A percentile compares a stretch with the other conserved stretches of the same genome.
These are phyloP conservation scores for Orbilia oligospora DNA, from an alignment of 2,329 filamentous ascomycete genomes.

Conservation along the genomic window DNA sequence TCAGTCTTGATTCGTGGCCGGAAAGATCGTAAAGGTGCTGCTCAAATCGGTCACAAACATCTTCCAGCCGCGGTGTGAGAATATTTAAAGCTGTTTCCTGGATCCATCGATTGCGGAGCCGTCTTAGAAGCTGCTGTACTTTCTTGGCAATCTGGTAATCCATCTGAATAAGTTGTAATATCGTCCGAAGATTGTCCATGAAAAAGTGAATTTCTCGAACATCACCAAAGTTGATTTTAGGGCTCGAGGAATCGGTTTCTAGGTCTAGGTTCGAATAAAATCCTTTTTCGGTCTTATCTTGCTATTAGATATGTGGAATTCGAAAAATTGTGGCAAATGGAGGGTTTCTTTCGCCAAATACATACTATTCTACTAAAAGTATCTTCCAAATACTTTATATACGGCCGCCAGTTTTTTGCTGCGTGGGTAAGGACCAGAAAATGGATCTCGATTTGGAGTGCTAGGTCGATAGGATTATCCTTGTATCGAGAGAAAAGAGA, in stretches of 20 bases:
- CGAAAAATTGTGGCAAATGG: neutral
- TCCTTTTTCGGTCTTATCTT: constrained; percentile 14
- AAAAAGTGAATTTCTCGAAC: constrained; percentile 34
- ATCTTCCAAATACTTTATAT: constrained; percentile 46
- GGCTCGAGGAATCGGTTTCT: neutral
- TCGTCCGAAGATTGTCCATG: constrained; percentile 40
- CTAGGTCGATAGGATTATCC: constrained; percentile 45
- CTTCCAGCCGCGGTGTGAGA: constrained; percentile 42
- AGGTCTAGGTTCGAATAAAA: constrained; percentile 6
- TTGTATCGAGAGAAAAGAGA: constrained; percentile 42
- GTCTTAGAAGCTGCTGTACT: constrained; percentile 46
- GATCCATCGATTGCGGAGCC: constrained; percentile 43
- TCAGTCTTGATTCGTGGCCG: constrained; percentile 44
- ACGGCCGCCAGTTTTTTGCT: constrained; percentile 51
- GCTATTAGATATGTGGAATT: neutral
- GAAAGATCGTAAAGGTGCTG: constrained; percentile 53
- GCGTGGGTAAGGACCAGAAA: constrained; percentile 35
- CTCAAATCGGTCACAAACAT: constrained; percentile 54
- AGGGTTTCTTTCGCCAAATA: neutral
- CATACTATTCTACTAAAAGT: constrained; percentile 32
- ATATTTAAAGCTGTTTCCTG: constrained; percentile 42
- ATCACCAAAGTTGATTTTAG: constrained; percentile 11
- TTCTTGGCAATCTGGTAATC: constrained; percentile 44
- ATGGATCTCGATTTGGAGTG: constrained; percentile 54
- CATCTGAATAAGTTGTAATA: constrained; percentile 44